Evolutionary conservation across 2,329 filamentous ascomycete species (phyloP), one percentile per base, ranked within the genome.

Genomic region (Apiospora hydei): DNA sequence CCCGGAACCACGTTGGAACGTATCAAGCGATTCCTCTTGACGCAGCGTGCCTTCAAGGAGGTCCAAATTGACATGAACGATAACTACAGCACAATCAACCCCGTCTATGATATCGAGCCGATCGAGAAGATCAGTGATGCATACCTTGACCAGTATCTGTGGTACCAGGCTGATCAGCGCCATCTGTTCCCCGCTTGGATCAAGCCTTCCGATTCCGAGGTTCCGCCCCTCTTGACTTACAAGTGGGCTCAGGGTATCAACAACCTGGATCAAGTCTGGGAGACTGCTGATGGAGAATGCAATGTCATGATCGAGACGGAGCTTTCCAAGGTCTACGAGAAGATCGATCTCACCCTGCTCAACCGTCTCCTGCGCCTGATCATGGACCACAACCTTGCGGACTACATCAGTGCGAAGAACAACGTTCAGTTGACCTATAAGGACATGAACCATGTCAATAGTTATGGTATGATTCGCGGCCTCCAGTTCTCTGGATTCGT

Each of bases 181-280:
- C 95, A 98, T 81, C 88, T 99, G 64, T 99, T 99, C 88, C 96
- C 96, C 2, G 93, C 94, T 24, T 99, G 96, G 96, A 98, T 99
- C 85, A 99, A 99, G 86, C 96, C 96, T 10, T 98, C 96, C 0
- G 96, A 99, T 81, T 98, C 96, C 0, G 97, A 99, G 82, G 96
- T 99, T 0, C 96, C 97, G 2, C 96, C 96, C 38, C 86, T 99
- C 21, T 85, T 99, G 73, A 94, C 94, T 0, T 99, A 99, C 88
- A 99, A 99, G 83, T 99, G 97, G 97, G 95, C 96, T 1, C 97
- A 99, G 81, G 96, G 96, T 69, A 98, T 99, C 87, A 99, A 99
- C 87, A 99, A 99, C 80, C 86, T 99, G 67, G 93, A 95, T 78
- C 94, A 94, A 76, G 95, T 99, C 41, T 99, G 96, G 96, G 94